Evolutionary conservation across 129 eudicot genomes (phyloP), one percentile per base, ranked within the genome.

Genomic region (Flaveria brownii): DNA sequence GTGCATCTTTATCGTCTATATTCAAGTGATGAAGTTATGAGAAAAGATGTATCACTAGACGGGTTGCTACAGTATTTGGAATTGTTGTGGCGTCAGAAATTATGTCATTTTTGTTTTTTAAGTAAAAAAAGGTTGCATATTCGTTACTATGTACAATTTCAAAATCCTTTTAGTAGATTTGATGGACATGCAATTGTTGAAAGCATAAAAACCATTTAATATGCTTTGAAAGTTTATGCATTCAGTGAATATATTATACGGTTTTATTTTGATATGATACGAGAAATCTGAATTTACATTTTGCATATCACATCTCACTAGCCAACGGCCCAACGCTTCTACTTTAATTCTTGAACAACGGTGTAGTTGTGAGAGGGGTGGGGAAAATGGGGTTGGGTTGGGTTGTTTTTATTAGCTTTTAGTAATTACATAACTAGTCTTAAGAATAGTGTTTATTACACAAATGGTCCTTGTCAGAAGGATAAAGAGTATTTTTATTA

Each of bases 111-210:
- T 52, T 68, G 39, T 36, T 36, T n/a, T 69, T 22, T 3, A 57
- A 28, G 15, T 62, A 25, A 20, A 50, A 25, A 23, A 22, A 41
- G 23, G 41, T 15, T 51, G 72, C 68, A 72, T 51, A 23, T 72
- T 14, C 41, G 68, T 64, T 71, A 72, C 43, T 64, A 51, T 79
- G 67, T 63, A 50, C 22, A 33, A 64, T 20, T 15, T 50, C 9
- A 9, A 22, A 18, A 77, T n/a, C 49, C 36, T 22, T 55, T 68
- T 54, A n/a, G 46, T 28, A 55, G 69, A 45, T 42, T 77, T 56
- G 68, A 36, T n/a, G 5, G 28, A 23, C 41, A 22, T 55, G 52
- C 15, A 52, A 39, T 50, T 33, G 30, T 20, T 56, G 49, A 57
- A 77, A 67, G 39, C 56, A 39, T 68, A 17, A 14, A 11, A 55